Evolutionary conservation across 305 asterid genomes (phyloP), one percentile per base, ranked within the genome.

Genomic region (Salvia sclarea): DNA sequence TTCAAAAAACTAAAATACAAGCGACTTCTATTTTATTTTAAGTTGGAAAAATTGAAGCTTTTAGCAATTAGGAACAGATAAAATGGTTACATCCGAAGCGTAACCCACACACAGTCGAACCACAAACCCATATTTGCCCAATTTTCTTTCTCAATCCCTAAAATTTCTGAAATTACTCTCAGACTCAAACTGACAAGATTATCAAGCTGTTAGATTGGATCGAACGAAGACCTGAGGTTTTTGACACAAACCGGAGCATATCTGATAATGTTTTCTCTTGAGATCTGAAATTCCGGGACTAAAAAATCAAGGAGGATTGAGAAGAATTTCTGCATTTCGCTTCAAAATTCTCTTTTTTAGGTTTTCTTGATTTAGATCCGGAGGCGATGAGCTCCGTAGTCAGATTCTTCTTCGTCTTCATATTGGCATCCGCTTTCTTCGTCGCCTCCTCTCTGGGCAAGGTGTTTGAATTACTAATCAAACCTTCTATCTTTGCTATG

Each of bases 351-450:
- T 17, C 16, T 62, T 44, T 60, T 28, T 68, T 64, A 66, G 58
- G 70, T 8, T 64, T 54, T 71, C 21, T 40, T 49, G 78, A 77
- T 72, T 72, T 68, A 74, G 84, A 82, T 82, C 86, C 68, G 79
- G 74, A 59, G 76, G 77, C 73, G 78, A 82, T 77, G 86, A 31
- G 76, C 60, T 70, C 75, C 75, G 73, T 52, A 41, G 80, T 69
- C 64, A 70, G 79, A 68, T 68, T 70, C 18, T 38, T 65, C 57
- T 28, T 61, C 78, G 47, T 69, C 63, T 69, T 70, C 71, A 2
- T 52, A 57, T 45, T 73, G 20, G 63, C 56, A 24, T 50, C 50
- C 65, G 47, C 61, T 67, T 64, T 76, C 72, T 65, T 81, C 55
- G 78, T 64, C 69, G 35, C 77, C 33, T 61, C 75, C 33, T 16